A percentile compares a stretch with the other conserved stretches of the same genome.
These are phyloP conservation scores for Ophiostoma montium DNA, from an alignment of 2,329 filamentous ascomycete species.

Conservation along the genomic window DNA sequence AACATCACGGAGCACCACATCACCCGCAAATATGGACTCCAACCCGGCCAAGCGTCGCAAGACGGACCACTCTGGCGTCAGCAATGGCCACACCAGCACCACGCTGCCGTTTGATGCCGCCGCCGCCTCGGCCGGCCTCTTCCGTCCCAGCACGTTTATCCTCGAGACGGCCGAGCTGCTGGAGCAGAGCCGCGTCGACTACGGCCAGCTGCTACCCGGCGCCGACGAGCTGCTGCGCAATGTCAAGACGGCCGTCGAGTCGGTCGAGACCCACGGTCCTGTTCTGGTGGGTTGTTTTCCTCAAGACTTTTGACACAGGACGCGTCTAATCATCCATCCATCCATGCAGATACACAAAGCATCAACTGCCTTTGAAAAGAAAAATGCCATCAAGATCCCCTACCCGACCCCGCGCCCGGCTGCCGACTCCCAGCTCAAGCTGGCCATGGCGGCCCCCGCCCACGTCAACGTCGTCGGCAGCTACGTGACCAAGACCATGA, in stretches of 20 bases:
- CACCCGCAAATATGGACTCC: slow-evolving; percentile 15
- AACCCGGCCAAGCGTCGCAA: slow-evolving; percentile 22
- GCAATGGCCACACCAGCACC: slow-evolving; percentile 3
- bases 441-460: slow-evolving; percentile 61
- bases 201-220: slow-evolving; percentile 31
- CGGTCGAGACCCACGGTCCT: slow-evolving; percentile 33
- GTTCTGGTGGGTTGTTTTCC: slow-evolving; percentile 33
- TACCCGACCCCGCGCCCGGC: slow-evolving; percentile 70
- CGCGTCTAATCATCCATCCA: not conserved
- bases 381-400: slow-evolving; percentile 57
- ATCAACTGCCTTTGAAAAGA: slow-evolving; percentile 49
- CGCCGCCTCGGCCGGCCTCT: slow-evolving; percentile 19
- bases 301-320: too few relatives aligned
- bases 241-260: slow-evolving; percentile 39
- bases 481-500: slow-evolving; percentile 63
- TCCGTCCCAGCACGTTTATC: slow-evolving; percentile 37
- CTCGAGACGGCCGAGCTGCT: slow-evolving; percentile 47
- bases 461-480: slow-evolving; percentile 82
- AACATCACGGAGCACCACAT: not conserved
- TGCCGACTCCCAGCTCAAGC: slow-evolving; percentile 65
- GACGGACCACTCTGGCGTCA: slow-evolving; percentile 15
- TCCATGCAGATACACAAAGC: slow-evolving; percentile 50
- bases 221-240: slow-evolving; percentile 35
- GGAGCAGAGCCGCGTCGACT: slow-evolving; percentile 38
- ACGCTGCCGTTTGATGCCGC: slow-evolving; percentile 15